Evolutionary conservation across 257 asterid species (phyloP).

Genomic region (Solanum virginianum): DNA sequence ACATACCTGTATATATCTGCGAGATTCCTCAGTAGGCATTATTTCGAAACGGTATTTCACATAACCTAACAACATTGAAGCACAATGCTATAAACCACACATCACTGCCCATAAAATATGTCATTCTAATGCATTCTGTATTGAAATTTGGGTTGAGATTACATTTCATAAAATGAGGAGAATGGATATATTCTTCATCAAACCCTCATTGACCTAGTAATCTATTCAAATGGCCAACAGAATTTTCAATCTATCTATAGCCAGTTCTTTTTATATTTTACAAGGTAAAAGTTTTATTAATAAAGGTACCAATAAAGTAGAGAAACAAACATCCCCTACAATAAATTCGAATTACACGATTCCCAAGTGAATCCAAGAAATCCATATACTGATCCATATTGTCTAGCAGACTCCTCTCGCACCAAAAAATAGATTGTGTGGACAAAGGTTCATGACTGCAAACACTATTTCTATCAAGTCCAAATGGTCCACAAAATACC

Average conservation of each 20-base stretch:
- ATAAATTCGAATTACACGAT: not conserved
- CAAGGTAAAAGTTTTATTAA: not conserved
- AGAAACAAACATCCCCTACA: not conserved
- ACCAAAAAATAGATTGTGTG: not conserved
- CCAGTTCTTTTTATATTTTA: not conserved
- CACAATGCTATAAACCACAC: not conserved
- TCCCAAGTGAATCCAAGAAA: not conserved
- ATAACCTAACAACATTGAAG: constrained; percentile 36
- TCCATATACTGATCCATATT: not conserved
- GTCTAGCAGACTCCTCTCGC: not conserved
- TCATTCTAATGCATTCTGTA: not conserved
- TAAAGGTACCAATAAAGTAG: not conserved
- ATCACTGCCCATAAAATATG: not conserved
- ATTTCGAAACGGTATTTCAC: constrained; percentile 63
- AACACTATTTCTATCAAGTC: not conserved
- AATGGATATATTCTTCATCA: not conserved
- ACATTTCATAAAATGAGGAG: not conserved
- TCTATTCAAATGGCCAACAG: not conserved
- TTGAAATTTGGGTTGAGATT: not conserved
- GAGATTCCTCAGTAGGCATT: constrained; percentile 49
- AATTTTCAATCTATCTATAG: not conserved
- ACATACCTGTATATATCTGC: constrained; percentile 59
- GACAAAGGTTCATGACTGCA: not conserved
- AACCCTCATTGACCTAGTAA: not conserved
- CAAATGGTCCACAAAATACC: not conserved